Evolutionary conservation across 225 moss, liverwort and hornwort species (phyloP).

Genomic region (Sphagnum tenellum): DNA sequence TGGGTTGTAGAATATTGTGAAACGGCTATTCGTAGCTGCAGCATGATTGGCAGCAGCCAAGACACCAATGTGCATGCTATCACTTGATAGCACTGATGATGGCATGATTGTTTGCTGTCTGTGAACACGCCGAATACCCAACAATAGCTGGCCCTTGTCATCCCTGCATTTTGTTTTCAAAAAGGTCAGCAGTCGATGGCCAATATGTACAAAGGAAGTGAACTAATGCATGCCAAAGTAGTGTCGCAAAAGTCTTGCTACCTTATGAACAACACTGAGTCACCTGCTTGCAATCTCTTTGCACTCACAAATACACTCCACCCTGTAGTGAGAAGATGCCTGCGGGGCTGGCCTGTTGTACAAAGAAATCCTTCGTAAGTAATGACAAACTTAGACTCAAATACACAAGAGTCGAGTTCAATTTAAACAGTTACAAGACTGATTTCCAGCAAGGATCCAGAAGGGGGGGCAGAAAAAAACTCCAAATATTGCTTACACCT

Average conservation of each 20-base stretch:
- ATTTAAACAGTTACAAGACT: too few species aligned
- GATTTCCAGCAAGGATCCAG: too few species aligned
- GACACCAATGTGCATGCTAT: constrained; percentile 98
- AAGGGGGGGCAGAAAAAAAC: not conserved
- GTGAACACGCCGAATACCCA: constrained; percentile 91
- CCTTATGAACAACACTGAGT: constrained; percentile 52
- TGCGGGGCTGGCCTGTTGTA: constrained; percentile 39
- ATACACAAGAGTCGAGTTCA: too few species aligned
- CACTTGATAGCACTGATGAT: constrained; percentile 87
- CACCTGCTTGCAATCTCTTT: constrained; percentile 47
- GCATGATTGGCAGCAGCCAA: constrained; percentile 98
- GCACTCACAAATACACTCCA: constrained; percentile 57
- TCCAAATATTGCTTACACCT: constrained; percentile 19
- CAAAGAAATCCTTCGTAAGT: not conserved
- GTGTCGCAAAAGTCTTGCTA: not conserved
- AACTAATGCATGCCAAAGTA: too few species aligned
- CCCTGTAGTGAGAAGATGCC: constrained; percentile 47
- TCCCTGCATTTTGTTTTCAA: constrained; percentile 26
- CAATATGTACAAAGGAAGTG: too few species aligned
- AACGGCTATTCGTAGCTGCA: constrained; percentile 75
- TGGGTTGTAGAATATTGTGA: constrained; percentile 96
- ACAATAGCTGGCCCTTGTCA: constrained; percentile 86
- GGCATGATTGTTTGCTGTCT: constrained; percentile 91
- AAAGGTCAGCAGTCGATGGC: too few species aligned
- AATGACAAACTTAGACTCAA: not conserved